phyloP scores from a whole-genome alignment of 768 basidiomycete species.

The Hysterangium stoloniferum region DNA sequence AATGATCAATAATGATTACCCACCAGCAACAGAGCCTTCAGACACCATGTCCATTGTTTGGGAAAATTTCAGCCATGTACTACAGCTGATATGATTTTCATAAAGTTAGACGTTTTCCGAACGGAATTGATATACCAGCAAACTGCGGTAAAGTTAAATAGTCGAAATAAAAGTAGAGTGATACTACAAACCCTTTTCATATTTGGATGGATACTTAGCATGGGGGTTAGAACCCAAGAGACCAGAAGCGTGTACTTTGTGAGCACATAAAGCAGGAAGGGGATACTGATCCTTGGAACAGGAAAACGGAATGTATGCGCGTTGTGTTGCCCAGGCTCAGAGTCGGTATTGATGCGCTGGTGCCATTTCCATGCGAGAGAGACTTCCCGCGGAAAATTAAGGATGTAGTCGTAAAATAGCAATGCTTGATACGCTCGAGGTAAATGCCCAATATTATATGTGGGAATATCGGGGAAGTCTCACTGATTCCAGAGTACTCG shows the following conservation, averaged over 20 bases:
- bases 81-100: neutral
- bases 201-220: neutral
- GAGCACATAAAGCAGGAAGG: neutral
- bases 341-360: neutral
- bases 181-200: neutral
- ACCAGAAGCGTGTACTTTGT: neutral
- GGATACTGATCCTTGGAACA: neutral
- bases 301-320: neutral
- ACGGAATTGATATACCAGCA: too few species aligned
- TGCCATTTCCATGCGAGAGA: conserved; percentile 3
- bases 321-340: neutral
- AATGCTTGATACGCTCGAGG: too few species aligned
- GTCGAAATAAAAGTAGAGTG: neutral
- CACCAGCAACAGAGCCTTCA: neutral
- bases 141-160: too few species aligned
- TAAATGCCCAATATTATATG: too few species aligned
- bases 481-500: too few species aligned
- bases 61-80: neutral
- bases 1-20: neutral
- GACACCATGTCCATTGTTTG: conserved; percentile 1
- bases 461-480: too few species aligned
- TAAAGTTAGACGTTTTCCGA: too few species aligned
- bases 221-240: neutral
- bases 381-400: conserved; percentile 1
- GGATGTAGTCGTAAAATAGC: conserved; percentile 5